Base-by-base conservation (phyloP, 1,284 basidiomycete species). In the Testicularia cyperi region DNA sequence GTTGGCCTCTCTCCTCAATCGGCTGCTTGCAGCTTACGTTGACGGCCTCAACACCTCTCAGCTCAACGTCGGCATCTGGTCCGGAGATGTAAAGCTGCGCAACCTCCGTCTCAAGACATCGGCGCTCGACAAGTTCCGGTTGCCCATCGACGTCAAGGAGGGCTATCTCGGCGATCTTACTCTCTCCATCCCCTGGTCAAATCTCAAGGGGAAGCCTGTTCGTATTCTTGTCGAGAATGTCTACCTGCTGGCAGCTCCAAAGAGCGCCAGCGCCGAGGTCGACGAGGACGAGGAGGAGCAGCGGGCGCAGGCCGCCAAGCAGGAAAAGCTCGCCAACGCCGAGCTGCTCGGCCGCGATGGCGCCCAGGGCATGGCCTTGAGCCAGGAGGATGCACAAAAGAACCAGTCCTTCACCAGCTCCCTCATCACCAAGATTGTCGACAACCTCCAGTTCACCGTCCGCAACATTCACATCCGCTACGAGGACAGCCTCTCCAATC, bases 71-170 rank as follows among this genome's bases (percentile, higher is more conserved):
- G 92, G 92, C 22, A 90, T 98, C 64, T 89, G 86, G 70, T 88
- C 90, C 81, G 94, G 92, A 84, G 86, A 90, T 78, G 80, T 95
- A 44, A 88, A 88, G 23, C 81, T 96, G 36, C 82, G 84, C 34
- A 74, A 73, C 67, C 79, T 98, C 36, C 86, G 86, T 37, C 82
- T 99, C 66, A 98, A 96, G 81, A 92, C 87, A 78, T 88, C 88
- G 31, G 91, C 90, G 1, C 81, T 99, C 47, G 95, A 99, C 79
- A 92, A 96, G 77, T 95, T 98, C 76, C 84, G 90, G 45, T 81
- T 99, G 15, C 96, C 96, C 0, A 86, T 99, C 4, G 92, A 98
- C 80, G 92, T 99, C 22, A 81, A 91, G 16, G 91, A 98, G 81
- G 95, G 76, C 28, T 86, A 94, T 78, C 83, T 98, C 38, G 95